Base-by-base conservation (phyloP, 768 basidiomycete species). In the Jaapia argillacea region DNA sequence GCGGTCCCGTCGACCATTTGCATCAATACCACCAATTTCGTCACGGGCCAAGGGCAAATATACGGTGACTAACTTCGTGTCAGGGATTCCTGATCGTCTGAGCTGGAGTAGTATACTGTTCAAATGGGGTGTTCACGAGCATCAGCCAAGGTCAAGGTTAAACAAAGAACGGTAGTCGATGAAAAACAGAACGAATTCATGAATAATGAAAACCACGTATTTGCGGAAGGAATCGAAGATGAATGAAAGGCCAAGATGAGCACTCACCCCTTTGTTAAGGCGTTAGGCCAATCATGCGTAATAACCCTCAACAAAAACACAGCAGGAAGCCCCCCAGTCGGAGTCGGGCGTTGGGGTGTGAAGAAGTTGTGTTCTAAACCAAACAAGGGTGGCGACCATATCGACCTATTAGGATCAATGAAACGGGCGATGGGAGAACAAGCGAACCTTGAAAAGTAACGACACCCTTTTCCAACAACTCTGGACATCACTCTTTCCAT, bases 211-310 rank as follows among this genome's bases (percentile, higher is more conserved):
- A n/a, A n/a, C n/a, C n/a, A n/a, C n/a, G n/a, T n/a, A n/a, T n/a
- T n/a, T n/a, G n/a, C n/a, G n/a, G n/a, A n/a, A n/a, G n/a, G n/a
- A n/a, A n/a, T n/a, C n/a, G n/a, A n/a, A n/a, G n/a, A n/a, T n/a
- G n/a, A n/a, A n/a, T n/a, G n/a, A n/a, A n/a, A n/a, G n/a, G n/a
- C n/a, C n/a, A n/a, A n/a, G n/a, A n/a, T 70, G 1, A n/a, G n/a
- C n/a, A n/a, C n/a, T n/a, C n/a, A n/a, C n/a, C n/a, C n/a, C n/a
- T n/a, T n/a, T n/a, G n/a, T n/a, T n/a, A n/a, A n/a, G n/a, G 63
- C 64, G 48, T 86, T 80, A 1, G 83, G 78, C 85, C 85, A 87
- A 53, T 89, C 85, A 51, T 89, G 85, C 26, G 84, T 64, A 27
- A 86, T 73, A 16, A 79, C 77, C 20, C 84, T 75, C 24, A 86